These are phyloP conservation scores for Misopates orontium DNA, from an alignment of 257 asterid genomes.

Conservation along the genomic window DNA sequence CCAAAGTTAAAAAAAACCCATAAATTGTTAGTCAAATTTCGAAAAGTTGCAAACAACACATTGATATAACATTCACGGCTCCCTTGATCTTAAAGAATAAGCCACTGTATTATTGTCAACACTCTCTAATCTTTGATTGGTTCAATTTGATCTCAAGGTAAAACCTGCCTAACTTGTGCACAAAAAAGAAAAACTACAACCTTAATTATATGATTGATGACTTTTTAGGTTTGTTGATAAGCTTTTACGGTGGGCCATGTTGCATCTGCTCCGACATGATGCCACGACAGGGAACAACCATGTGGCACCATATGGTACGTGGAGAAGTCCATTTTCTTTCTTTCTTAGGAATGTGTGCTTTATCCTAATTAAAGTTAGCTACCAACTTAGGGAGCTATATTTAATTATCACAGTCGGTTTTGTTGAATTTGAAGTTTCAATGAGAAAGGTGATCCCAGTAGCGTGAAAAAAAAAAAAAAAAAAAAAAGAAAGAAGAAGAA, in stretches of 20 bases:
- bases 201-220: conserved; percentile 23
- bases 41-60: not conserved
- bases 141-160: conserved; percentile 20
- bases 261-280: conserved; percentile 40
- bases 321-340: not conserved
- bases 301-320: conserved; percentile 33
- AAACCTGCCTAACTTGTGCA: conserved; percentile 39
- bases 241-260: conserved; percentile 37
- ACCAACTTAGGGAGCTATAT: not conserved
- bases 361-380: conserved; percentile 14
- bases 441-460: conserved; percentile 1
- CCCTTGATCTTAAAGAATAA: not conserved
- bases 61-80: not conserved
- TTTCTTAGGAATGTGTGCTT: conserved; percentile 1
- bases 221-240: conserved; percentile 14
- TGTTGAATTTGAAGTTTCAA: conserved; percentile 24
- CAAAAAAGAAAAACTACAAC: conserved; percentile 11
- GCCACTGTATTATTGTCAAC: not conserved
- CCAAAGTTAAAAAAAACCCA: too few relatives aligned
- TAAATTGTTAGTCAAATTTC: too few relatives aligned
- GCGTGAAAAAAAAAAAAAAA: too few relatives aligned
- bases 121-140: conserved; percentile 32
- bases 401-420: not conserved
- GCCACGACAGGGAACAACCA: conserved; percentile 41
- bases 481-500: too few relatives aligned